phyloP scores from a whole-genome alignment of 2,329 filamentous ascomycete species.

The Cytospora piceae region DNA sequence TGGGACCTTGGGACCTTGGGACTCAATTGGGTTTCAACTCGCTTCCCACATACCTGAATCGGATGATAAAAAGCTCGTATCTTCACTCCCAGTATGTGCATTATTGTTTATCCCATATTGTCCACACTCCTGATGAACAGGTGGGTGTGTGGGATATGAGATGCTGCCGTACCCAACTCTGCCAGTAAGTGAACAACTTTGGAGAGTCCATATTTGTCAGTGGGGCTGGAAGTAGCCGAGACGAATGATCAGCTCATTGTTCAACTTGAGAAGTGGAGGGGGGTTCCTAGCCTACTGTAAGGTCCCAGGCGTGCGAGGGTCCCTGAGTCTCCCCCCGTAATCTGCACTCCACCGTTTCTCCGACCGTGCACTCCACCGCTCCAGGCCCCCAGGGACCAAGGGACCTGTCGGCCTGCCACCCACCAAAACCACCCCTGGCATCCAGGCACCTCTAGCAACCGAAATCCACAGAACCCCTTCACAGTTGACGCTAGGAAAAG shows the following conservation, averaged over 20 bases:
- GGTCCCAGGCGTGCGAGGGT: background rate
- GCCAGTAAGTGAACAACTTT: background rate
- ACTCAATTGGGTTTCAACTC: background rate
- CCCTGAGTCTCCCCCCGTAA: background rate
- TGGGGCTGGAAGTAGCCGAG: slow-evolving; percentile 20
- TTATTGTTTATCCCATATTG: background rate
- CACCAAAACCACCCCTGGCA: background rate
- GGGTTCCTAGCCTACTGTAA: slow-evolving; percentile 1
- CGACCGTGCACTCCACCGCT: slow-evolving; percentile 3
- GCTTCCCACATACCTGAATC: background rate
- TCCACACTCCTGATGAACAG: background rate
- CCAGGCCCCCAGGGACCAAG: slow-evolving; percentile 2
- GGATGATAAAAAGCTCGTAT: background rate
- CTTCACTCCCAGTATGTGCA: background rate
- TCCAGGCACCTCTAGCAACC: background rate
- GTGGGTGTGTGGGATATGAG: background rate
- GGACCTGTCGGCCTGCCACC: background rate
- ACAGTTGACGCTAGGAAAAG: slow-evolving; percentile 2
- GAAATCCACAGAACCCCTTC: background rate
- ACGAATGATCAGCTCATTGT: slow-evolving; percentile 10
- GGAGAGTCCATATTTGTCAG: slow-evolving; percentile 8
- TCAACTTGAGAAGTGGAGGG: background rate
- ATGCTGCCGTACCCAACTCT: background rate
- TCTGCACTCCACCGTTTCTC: slow-evolving; percentile 3
- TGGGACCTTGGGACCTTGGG: background rate